Evolutionary conservation across 805 yeast genomes (phyloP).

Genomic region (Peterozyma xylosa): DNA sequence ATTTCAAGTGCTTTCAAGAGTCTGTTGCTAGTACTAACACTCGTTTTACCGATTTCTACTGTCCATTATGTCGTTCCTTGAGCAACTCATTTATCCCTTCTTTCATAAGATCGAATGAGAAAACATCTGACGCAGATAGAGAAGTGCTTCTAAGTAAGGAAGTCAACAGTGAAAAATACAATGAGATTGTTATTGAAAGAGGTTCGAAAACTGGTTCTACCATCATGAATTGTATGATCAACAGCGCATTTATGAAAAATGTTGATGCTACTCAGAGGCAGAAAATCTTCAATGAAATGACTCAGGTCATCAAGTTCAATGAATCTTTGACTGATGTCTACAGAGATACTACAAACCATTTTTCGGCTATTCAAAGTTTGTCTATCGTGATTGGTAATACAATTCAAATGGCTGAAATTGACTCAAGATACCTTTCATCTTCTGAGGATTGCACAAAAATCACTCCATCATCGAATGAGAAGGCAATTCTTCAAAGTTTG

Average conservation of each 20-base stretch:
- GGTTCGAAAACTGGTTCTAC: slow-evolving; percentile 21
- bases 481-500: slow-evolving; percentile 30
- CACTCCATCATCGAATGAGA: slow-evolving; percentile 4
- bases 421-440: slow-evolving; percentile 37
- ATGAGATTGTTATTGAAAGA: slow-evolving; percentile 18
- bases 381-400: slow-evolving; percentile 35
- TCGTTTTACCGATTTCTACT: slow-evolving; percentile 23
- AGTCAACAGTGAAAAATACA: slow-evolving; percentile 11
- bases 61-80: slow-evolving; percentile 44
- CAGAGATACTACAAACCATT: neutral
- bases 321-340: slow-evolving; percentile 9
- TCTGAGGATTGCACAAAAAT: slow-evolving; percentile 2
- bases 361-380: slow-evolving; percentile 13
- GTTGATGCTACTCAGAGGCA: neutral
- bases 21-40: slow-evolving; percentile 16
- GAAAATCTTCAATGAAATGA: slow-evolving; percentile 15
- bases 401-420: slow-evolving; percentile 50
- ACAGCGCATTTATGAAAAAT: slow-evolving; percentile 16
- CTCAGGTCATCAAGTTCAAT: slow-evolving; percentile 12
- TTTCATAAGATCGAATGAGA: slow-evolving; percentile 20
- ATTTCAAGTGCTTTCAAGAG: slow-evolving; percentile 32
- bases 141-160: neutral
- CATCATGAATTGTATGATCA: slow-evolving; percentile 20
- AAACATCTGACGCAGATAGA: slow-evolving; percentile 6
- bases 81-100: slow-evolving; percentile 39